These are phyloP conservation scores for Galeopsis tetrahit DNA, from an alignment of 257 asterid species.

Conservation along the genomic window DNA sequence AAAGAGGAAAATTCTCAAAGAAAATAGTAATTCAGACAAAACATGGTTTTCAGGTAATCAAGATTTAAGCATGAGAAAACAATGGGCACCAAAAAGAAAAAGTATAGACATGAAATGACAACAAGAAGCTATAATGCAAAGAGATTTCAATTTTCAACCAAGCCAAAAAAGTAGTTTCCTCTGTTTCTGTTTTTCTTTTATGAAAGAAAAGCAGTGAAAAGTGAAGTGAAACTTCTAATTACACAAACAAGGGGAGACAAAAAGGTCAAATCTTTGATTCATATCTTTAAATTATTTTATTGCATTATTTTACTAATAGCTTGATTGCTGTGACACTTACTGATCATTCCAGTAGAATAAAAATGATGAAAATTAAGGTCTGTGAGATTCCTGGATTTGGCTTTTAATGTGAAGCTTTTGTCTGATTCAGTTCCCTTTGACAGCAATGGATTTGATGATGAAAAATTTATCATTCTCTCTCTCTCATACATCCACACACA, in stretches of 20 bases:
- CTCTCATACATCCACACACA: conserved; percentile 7
- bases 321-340: conserved; percentile 31
- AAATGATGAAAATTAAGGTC: conserved; percentile 43
- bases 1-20: conserved; percentile 36
- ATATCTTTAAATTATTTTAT: conserved; percentile 23
- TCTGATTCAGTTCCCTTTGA: conserved; percentile 48
- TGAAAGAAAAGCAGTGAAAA: conserved; percentile 45
- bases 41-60: conserved; percentile 37
- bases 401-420: conserved; percentile 47
- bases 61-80: conserved; percentile 37
- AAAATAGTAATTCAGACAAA: conserved; percentile 20
- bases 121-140: conserved; percentile 53
- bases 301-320: conserved; percentile 33
- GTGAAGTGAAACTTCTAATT: conserved; percentile 52
- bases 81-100: conserved; percentile 37
- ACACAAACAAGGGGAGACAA: conserved; percentile 46
- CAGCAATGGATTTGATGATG: conserved; percentile 43
- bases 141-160: conserved; percentile 37
- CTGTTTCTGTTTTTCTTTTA: conserved; percentile 41
- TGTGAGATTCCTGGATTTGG: conserved; percentile 61
- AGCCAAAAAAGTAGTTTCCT: conserved; percentile 42
- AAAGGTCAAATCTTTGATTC: conserved; percentile 44
- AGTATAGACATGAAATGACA: conserved; percentile 43
- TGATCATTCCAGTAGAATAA: conserved; percentile 39
- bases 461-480: conserved; percentile 21